Evolutionary conservation across 148 eudicot species (phyloP).

Genomic region (Persicaria tinctoria): DNA sequence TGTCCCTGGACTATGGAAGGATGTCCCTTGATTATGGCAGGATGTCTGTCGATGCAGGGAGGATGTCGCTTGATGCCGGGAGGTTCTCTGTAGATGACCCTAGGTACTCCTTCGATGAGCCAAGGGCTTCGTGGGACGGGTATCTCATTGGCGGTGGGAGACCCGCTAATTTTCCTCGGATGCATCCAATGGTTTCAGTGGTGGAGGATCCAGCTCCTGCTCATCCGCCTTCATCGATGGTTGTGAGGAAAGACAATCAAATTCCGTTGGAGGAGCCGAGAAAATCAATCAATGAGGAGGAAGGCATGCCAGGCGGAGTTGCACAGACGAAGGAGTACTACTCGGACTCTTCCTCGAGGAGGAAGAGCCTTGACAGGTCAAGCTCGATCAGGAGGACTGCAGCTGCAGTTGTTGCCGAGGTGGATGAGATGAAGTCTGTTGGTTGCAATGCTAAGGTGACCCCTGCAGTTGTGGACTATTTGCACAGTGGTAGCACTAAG

Average conservation of each 20-base stretch:
- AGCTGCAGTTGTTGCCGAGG: slow-evolving; percentile 67
- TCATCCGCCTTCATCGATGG: background rate
- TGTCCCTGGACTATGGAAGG: slow-evolving; percentile 16
- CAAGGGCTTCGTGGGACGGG: slow-evolving; percentile 91
- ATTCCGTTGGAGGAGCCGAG: slow-evolving; percentile 51
- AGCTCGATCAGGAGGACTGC: slow-evolving; percentile 67
- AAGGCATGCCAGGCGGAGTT: slow-evolving; percentile 43
- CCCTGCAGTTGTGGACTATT: slow-evolving; percentile 35
- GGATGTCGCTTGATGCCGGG: slow-evolving; percentile 19
- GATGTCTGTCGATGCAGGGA: background rate
- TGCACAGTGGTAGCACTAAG: background rate
- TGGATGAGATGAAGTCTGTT: slow-evolving; percentile 49
- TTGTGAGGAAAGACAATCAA: slow-evolving; percentile 53
- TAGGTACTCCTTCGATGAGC: slow-evolving; percentile 75
- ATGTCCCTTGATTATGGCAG: slow-evolving; percentile 16
- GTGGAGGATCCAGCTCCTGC: slow-evolving; percentile 56
- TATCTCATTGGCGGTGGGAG: slow-evolving; percentile 32
- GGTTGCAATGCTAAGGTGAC: slow-evolving; percentile 41
- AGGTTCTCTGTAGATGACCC: slow-evolving; percentile 73
- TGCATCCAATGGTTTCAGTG: slow-evolving; percentile 69
- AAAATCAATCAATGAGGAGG: slow-evolving; percentile 29
- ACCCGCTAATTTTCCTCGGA: slow-evolving; percentile 30
- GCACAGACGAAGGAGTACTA: slow-evolving; percentile 71
- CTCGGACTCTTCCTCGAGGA: slow-evolving; percentile 69
- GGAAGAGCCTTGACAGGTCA: slow-evolving; percentile 49